These are phyloP conservation scores for Pseudonitzschia multiseries DNA, from an alignment of 108 stramenopile genomes.

Conservation along the genomic window DNA sequence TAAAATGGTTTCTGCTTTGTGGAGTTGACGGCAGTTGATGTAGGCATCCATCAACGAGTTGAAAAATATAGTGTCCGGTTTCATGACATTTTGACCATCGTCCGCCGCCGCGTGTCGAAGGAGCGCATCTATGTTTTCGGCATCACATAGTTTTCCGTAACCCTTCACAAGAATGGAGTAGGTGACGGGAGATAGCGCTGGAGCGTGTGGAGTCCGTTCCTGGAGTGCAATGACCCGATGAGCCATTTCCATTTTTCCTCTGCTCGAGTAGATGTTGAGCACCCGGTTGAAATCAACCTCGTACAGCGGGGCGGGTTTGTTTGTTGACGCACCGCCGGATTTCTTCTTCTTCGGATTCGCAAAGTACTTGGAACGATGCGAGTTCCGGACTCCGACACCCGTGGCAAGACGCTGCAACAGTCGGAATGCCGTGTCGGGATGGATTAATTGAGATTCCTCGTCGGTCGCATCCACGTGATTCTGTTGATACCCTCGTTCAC, in stretches of 20 bases:
- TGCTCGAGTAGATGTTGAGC: constrained; percentile 57
- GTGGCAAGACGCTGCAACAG: constrained; percentile 72
- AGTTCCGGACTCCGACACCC: constrained; percentile 57
- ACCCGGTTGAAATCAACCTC: constrained; percentile 82
- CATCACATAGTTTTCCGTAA: constrained; percentile 63
- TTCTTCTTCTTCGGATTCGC: background rate
- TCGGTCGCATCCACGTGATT: constrained; percentile 4
- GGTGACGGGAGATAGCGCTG: constrained; percentile 63
- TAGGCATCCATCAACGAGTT: constrained; percentile 81
- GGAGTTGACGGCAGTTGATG: constrained; percentile 66
- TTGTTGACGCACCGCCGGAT: background rate
- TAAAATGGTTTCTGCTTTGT: constrained; percentile 55
- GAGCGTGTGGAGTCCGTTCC: constrained; percentile 57
- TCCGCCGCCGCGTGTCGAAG: constrained; percentile 51
- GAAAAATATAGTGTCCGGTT: constrained; percentile 60
- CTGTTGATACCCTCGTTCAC: background rate
- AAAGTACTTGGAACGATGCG: constrained; percentile 15
- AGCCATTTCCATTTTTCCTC: constrained; percentile 63
- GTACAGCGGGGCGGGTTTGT: constrained; percentile 28
- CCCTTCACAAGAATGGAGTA: constrained; percentile 82
- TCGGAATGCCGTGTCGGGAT: constrained; percentile 59
- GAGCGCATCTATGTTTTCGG: constrained; percentile 57
- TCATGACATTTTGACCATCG: constrained; percentile 27
- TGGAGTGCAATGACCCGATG: constrained; percentile 75
- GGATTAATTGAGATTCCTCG: constrained; percentile 11